Percentiles rank a stretch among this genome's conserved stretches.
Conservation (phyloP, 306 rosid genomes). For the Styphnolobium japonicum region DNA sequence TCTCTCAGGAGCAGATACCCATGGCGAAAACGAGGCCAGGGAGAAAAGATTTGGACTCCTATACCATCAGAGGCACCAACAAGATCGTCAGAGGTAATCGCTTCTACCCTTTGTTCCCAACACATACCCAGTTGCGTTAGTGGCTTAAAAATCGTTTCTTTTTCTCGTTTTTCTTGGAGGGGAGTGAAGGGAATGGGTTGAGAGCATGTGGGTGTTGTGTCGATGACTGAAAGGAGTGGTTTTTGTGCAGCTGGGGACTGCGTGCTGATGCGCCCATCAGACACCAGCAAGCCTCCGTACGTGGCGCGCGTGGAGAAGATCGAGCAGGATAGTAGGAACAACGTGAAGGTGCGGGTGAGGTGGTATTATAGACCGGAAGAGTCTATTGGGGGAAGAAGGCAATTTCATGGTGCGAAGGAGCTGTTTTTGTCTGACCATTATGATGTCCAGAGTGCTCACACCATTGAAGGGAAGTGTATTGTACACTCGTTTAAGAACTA, state of each 20-base stretch:
- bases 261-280: conserved; percentile 84
- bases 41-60: conserved; percentile 69
- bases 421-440: conserved; percentile 79
- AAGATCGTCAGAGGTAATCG: conserved; percentile 78
- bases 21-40: conserved; percentile 89
- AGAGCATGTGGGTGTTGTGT: conserved; percentile 12
- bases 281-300: conserved; percentile 70
- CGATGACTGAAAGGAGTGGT: conserved; percentile 12
- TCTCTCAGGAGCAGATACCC: neutral
- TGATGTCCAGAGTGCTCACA: conserved; percentile 83
- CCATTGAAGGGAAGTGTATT: conserved; percentile 74
- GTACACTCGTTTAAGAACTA: conserved; percentile 83
- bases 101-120: neutral
- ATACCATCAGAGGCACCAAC: conserved; percentile 85
- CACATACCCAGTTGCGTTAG: conserved; percentile 10
- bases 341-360: conserved; percentile 68
- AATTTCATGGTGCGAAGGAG: conserved; percentile 86
- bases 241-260: conserved; percentile 62
- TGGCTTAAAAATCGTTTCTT: conserved; percentile 20
- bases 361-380: conserved; percentile 93
- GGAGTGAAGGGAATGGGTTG: neutral
- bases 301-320: conserved; percentile 83
- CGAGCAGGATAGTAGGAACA: conserved; percentile 58
- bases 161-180: neutral
- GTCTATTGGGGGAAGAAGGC: conserved; percentile 84